Percentiles rank a stretch among this genome's conserved stretches.
Evolutionary conservation across 345 rosid genomes (phyloP).

Genomic region (Eucalyptus rudis): DNA sequence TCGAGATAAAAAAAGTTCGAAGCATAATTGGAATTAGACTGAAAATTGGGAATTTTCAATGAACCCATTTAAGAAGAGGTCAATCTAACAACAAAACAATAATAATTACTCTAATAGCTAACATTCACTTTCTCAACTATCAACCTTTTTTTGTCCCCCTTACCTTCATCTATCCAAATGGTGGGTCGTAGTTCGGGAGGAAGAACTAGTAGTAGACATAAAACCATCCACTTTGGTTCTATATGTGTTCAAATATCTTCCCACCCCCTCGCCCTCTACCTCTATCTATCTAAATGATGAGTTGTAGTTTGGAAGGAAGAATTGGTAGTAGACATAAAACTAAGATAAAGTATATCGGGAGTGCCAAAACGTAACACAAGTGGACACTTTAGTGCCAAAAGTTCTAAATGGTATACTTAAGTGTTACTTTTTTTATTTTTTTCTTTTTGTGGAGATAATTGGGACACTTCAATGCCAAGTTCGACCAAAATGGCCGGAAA

Average conservation of each 20-base stretch:
- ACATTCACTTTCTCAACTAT: no score
- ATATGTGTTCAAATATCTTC: no score
- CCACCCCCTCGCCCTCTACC: neutral
- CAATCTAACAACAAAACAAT: no score
- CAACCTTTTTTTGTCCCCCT: no score
- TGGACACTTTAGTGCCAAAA: no score
- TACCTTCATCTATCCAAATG: neutral
- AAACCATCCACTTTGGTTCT: neutral
- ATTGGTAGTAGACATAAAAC: neutral
- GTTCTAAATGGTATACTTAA: no score
- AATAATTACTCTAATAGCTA: no score
- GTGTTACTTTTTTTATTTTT: no score
- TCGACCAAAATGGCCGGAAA: rapidly evolving
- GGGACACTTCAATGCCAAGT: no score
- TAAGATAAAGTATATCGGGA: no score
- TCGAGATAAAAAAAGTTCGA: neutral
- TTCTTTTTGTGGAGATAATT: no score
- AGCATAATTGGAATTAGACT: neutral
- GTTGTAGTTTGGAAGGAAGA: neutral
- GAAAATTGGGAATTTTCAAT: neutral
- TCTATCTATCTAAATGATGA: neutral
- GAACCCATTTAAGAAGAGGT: neutral
- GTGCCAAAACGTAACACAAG: rapidly evolving
- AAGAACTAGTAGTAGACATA: neutral
- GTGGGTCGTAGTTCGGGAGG: neutral